Conservation (phyloP, 352 stramenopile species). For the Phytophthora chlamydospora region DNA sequence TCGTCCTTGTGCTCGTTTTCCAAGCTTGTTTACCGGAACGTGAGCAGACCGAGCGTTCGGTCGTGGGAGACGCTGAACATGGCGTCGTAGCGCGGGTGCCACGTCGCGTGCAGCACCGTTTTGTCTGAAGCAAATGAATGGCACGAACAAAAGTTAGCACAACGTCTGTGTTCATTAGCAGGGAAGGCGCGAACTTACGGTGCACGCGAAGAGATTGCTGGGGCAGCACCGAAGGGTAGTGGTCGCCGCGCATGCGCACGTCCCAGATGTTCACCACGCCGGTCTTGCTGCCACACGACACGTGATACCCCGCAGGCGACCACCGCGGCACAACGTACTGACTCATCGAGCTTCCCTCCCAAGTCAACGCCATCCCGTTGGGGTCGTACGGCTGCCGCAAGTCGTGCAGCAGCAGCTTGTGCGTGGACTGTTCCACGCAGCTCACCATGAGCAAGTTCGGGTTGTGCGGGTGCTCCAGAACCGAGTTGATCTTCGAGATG, state of each 20-base stretch:
- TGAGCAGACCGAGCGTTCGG: slow-evolving; percentile 75
- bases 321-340: slow-evolving; percentile 88
- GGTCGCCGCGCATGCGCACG: slow-evolving; percentile 66
- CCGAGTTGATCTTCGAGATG: slow-evolving; percentile 86
- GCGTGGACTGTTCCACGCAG: slow-evolving; percentile 63
- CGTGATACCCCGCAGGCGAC: slow-evolving; percentile 72
- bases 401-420: slow-evolving; percentile 81
- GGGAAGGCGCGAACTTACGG: slow-evolving; percentile 50
- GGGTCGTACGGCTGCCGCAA: slow-evolving; percentile 59
- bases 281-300: slow-evolving; percentile 72
- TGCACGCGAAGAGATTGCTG: slow-evolving; percentile 81
- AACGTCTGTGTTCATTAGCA: too few species aligned
- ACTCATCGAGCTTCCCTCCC: slow-evolving; percentile 73
- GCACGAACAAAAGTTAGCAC: too few species aligned
- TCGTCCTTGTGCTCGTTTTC: too few species aligned
- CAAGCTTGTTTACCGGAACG: slow-evolving; percentile 54
- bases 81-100: slow-evolving; percentile 83
- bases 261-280: slow-evolving; percentile 81
- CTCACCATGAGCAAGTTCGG: slow-evolving; percentile 81
- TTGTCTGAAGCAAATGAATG: slow-evolving; percentile 54
- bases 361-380: slow-evolving; percentile 69
- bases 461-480: slow-evolving; percentile 86
- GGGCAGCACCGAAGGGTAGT: slow-evolving; percentile 60
- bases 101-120: slow-evolving; percentile 86
- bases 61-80: slow-evolving; percentile 89